These are phyloP conservation scores for Escovopsis sp. DNA, from an alignment of 2,329 filamentous ascomycete genomes.

Conservation along the genomic window DNA sequence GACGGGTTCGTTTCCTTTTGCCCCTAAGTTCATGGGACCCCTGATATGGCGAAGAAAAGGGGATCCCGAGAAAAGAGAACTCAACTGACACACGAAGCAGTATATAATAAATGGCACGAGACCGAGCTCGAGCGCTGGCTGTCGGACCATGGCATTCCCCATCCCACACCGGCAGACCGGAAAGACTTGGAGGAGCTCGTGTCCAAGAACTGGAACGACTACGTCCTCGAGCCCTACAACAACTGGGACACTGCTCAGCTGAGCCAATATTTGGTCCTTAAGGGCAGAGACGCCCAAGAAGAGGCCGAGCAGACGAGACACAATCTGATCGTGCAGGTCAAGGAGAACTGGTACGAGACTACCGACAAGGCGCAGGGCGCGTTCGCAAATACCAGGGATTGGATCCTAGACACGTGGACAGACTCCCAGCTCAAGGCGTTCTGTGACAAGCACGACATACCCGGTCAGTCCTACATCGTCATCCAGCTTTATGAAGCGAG, in stretches of 20 bases:
- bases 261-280: slow-evolving; percentile 49
- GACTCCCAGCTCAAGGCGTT: slow-evolving; percentile 91
- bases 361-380: slow-evolving; percentile 62
- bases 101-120: slow-evolving; percentile 98
- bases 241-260: slow-evolving; percentile 62
- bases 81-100: slow-evolving; percentile 30
- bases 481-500: neutral
- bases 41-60: neutral
- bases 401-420: slow-evolving; percentile 92
- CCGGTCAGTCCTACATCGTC: slow-evolving; percentile 28
- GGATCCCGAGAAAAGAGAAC: too few species aligned
- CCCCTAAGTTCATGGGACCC: neutral
- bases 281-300: slow-evolving; percentile 56
- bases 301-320: slow-evolving; percentile 55
- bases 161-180: slow-evolving; percentile 80
- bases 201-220: slow-evolving; percentile 73
- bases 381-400: slow-evolving; percentile 62
- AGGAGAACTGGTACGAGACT: slow-evolving; percentile 61
- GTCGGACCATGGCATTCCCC: slow-evolving; percentile 77
- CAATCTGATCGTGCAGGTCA: slow-evolving; percentile 53
- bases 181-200: slow-evolving; percentile 91
- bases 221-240: slow-evolving; percentile 61
- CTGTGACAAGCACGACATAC: slow-evolving; percentile 75
- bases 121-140: slow-evolving; percentile 96
- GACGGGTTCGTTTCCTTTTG: slow-evolving; percentile 45